A percentile compares a stretch with the other conserved stretches of the same genome.
These are phyloP conservation scores for Plectosphaerella cucumerina DNA, from an alignment of 2,329 filamentous ascomycete species.

Conservation along the genomic window DNA sequence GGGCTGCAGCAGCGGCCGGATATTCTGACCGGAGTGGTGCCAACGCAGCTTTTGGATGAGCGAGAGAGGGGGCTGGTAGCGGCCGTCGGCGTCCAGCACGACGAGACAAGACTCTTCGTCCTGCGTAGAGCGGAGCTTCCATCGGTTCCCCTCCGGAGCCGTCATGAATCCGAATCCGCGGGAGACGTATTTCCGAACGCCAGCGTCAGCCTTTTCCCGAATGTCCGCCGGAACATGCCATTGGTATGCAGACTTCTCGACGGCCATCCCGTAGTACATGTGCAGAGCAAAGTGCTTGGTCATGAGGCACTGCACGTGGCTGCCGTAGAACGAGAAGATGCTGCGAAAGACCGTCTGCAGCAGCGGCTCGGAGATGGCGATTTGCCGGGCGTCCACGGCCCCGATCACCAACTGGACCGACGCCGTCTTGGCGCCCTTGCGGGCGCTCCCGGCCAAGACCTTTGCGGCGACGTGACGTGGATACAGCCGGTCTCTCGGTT, in stretches of 20 bases:
- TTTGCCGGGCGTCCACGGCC: not conserved
- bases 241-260: not conserved
- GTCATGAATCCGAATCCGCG: no score
- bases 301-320: not conserved
- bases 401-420: not conserved
- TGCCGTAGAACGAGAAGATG: not conserved
- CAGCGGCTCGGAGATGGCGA: not conserved
- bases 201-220: not conserved
- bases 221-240: not conserved
- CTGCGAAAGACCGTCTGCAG: not conserved
- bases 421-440: not conserved
- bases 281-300: not conserved
- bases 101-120: no score
- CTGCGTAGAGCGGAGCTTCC: no score
- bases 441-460: no score
- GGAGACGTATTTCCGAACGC: not conserved
- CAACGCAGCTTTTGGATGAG: no score
- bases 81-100: no score
- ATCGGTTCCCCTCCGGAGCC: no score
- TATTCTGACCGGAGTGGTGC: no score
- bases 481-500: no score
- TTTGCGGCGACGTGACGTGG: no score
- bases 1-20: no score
- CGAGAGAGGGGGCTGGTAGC: no score
- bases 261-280: not conserved